phyloP scores from a whole-genome alignment of 1,284 basidiomycete genomes.

The Mycena citricolor region DNA sequence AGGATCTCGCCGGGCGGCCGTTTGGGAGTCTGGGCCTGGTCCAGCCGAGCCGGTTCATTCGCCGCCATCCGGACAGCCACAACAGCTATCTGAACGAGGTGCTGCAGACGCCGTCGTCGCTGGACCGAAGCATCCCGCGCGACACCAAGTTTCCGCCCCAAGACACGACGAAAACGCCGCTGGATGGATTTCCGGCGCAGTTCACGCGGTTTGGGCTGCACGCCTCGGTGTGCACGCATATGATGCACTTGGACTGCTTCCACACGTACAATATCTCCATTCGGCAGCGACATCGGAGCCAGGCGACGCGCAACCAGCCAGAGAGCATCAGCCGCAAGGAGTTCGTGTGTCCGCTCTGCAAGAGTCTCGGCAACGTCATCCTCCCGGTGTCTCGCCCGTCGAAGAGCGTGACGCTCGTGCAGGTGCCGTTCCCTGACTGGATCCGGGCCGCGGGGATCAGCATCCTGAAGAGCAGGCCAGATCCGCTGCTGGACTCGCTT shows the following conservation, averaged over 20 bases:
- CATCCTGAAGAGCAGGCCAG: slow-evolving; percentile 77
- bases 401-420: slow-evolving; percentile 42
- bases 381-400: slow-evolving; percentile 71
- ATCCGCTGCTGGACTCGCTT: slow-evolving; percentile 63
- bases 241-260: slow-evolving; percentile 98
- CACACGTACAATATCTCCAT: slow-evolving; percentile 87
- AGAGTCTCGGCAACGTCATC: slow-evolving; percentile 93
- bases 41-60: slow-evolving; percentile 86
- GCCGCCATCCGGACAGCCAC: slow-evolving; percentile 76
- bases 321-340: slow-evolving; percentile 92
- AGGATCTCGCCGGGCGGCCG: slow-evolving; percentile 73
- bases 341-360: slow-evolving; percentile 98
- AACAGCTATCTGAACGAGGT: slow-evolving; percentile 74
- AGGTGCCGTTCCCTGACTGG: slow-evolving; percentile 75
- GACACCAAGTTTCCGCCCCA: slow-evolving; percentile 56
- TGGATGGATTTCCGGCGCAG: slow-evolving; percentile 73
- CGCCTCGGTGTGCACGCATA: slow-evolving; percentile 90
- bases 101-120: slow-evolving; percentile 59
- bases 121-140: slow-evolving; percentile 54
- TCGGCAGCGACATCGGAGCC: slow-evolving; percentile 84
- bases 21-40: slow-evolving; percentile 92
- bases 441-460: slow-evolving; percentile 77
- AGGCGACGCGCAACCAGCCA: slow-evolving; percentile 92
- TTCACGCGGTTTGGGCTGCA: slow-evolving; percentile 85
- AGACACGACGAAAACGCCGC: slow-evolving; percentile 47